Conservation (phyloP, 2,329 filamentous ascomycete genomes). For the Trichophyton benhamiae region DNA sequence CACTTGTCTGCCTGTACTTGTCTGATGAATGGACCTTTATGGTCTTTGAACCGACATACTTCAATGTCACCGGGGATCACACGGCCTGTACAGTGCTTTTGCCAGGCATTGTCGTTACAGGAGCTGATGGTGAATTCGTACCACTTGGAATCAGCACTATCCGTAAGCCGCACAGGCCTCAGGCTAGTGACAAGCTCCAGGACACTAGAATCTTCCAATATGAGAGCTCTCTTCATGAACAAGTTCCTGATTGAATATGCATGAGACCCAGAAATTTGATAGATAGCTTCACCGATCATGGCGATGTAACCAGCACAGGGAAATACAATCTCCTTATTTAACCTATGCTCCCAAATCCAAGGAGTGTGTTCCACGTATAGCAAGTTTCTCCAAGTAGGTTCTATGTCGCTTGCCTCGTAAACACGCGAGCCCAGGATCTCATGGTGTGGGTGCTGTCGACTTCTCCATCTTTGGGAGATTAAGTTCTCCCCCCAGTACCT, state of each 20-base stretch:
- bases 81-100: not conserved
- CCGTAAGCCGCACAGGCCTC: not conserved
- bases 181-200: not conserved
- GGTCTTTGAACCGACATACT: not conserved
- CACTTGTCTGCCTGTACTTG: not conserved
- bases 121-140: conserved; percentile 5
- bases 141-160: not conserved
- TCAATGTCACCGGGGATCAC: not conserved
- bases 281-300: conserved; percentile 32
- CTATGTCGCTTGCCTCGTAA: conserved; percentile 18
- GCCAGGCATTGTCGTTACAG: not conserved
- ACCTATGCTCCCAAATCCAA: conserved; percentile 36
- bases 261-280: conserved; percentile 3
- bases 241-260: not conserved
- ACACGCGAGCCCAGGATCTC: conserved; percentile 18
- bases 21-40: not conserved
- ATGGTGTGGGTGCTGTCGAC: conserved; percentile 7
- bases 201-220: not conserved
- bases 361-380: conserved; percentile 20
- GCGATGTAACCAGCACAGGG: conserved; percentile 33
- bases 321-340: conserved; percentile 30
- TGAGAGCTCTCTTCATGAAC: not conserved
- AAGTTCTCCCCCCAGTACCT: not conserved
- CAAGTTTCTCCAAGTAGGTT: conserved; percentile 32
- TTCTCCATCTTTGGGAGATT: not conserved